Conservation (phyloP, 768 basidiomycete genomes). For the Amanita molliuscula region DNA sequence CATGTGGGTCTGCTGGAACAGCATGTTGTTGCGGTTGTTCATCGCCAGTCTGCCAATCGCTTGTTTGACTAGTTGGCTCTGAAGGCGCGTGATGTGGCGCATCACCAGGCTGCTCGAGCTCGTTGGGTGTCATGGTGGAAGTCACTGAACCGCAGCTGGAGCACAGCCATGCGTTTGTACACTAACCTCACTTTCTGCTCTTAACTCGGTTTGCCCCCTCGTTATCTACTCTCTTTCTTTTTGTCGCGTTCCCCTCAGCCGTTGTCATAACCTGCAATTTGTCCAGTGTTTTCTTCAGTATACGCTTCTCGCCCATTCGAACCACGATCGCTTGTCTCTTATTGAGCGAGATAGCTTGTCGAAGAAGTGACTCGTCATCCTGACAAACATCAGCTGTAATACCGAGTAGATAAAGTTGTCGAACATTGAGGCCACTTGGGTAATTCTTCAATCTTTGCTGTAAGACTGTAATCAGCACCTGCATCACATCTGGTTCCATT, state of each 20-base stretch:
- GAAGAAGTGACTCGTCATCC: conserved; percentile 43
- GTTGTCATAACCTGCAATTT: conserved; percentile 11
- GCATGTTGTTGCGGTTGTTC: conserved; percentile 2
- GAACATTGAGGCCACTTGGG: conserved; percentile 47
- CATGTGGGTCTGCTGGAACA: too few species aligned
- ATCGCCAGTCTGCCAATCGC: not conserved
- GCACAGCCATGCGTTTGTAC: conserved; percentile 1
- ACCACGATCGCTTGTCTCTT: conserved; percentile 59
- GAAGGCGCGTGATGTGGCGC: not conserved
- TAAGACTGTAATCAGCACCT: conserved; percentile 39
- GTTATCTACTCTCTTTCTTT: conserved; percentile 8
- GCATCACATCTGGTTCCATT: conserved; percentile 35
- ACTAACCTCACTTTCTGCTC: conserved; percentile 1
- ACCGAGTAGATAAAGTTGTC: conserved; percentile 12
- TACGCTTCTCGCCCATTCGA: conserved; percentile 71
- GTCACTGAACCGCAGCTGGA: not conserved
- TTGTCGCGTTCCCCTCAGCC: not conserved
- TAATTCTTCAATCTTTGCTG: conserved; percentile 43
- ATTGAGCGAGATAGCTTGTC: conserved; percentile 29
- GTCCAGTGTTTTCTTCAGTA: conserved; percentile 29
- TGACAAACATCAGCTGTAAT: conserved; percentile 9
- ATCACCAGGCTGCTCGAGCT: not conserved
- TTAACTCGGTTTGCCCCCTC: not conserved
- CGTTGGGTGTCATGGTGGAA: not conserved
- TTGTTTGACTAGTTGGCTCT: not conserved